Conservation (phyloP, 129 eudicot genomes). For the Saposhnikovia divaricata region DNA sequence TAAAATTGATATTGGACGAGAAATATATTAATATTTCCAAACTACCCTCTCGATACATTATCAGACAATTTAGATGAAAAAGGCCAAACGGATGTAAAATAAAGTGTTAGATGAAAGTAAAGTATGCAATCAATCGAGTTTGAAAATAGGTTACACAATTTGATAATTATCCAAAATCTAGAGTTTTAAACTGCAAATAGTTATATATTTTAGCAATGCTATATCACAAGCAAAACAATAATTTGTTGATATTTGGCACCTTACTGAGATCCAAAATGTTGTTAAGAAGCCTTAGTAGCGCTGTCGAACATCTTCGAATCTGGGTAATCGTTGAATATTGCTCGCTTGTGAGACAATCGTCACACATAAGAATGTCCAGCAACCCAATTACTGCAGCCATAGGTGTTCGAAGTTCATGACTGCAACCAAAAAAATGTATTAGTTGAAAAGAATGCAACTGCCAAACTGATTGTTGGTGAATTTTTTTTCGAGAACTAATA, state of each 20-base stretch:
- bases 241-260: conserved; percentile 31
- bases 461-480: too few relatives aligned
- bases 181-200: not conserved
- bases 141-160: not conserved
- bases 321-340: conserved; percentile 72
- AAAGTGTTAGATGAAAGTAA: not conserved
- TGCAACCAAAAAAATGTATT: conserved; percentile 9
- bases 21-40: not conserved
- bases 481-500: not conserved
- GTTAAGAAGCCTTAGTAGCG: conserved; percentile 92
- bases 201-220: not conserved
- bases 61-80: not conserved
- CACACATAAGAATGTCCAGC: conserved; percentile 91
- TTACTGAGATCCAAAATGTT: conserved; percentile 96
- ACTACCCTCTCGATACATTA: not conserved
- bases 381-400: conserved; percentile 99
- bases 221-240: not conserved
- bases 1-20: not conserved
- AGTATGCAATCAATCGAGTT: not conserved
- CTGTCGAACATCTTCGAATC: conserved; percentile 90
- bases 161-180: not conserved
- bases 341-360: conserved; percentile 70
- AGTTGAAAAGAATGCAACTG: not conserved
- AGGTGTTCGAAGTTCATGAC: conserved; percentile 96
- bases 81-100: not conserved